These are phyloP conservation scores for Ambrosia trifida DNA, from an alignment of 129 eudicot species.

Conservation along the genomic window DNA sequence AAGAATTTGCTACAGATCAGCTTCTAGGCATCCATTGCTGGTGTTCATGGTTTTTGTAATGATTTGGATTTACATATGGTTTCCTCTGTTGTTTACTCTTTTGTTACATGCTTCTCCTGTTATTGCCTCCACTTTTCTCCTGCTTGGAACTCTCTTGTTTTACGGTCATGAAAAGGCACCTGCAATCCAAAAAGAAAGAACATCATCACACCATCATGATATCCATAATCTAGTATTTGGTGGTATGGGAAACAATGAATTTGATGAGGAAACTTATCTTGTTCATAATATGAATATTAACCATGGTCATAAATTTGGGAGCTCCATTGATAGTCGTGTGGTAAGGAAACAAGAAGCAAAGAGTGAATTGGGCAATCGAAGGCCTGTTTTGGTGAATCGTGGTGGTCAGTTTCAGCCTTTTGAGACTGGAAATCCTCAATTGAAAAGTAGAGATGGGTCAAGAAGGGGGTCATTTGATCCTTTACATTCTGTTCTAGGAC, in stretches of 20 bases:
- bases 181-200: slow-evolving; percentile 37
- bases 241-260: slow-evolving; percentile 28
- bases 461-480: slow-evolving; percentile 45
- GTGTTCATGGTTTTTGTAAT: slow-evolving; percentile 54
- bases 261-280: slow-evolving; percentile 30
- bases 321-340: slow-evolving; percentile 24
- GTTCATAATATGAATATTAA: slow-evolving; percentile 14
- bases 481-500: slow-evolving; percentile 39
- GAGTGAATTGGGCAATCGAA: slow-evolving; percentile 29
- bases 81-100: slow-evolving; percentile 62
- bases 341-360: slow-evolving; percentile 28
- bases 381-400: slow-evolving; percentile 22
- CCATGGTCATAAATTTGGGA: slow-evolving; percentile 15
- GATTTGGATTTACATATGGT: slow-evolving; percentile 55
- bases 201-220: slow-evolving; percentile 27
- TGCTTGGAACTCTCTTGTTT: slow-evolving; percentile 80
- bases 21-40: slow-evolving; percentile 64
- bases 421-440: slow-evolving; percentile 6
- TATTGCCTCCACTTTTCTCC: slow-evolving; percentile 72
- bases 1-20: slow-evolving; percentile 53
- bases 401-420: slow-evolving; percentile 32
- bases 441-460: slow-evolving; percentile 28
- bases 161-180: slow-evolving; percentile 69
- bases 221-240: slow-evolving; percentile 25
- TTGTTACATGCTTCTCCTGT: slow-evolving; percentile 82